These are phyloP conservation scores for Mimosa pudica DNA, from an alignment of 306 rosid genomes.

Conservation along the genomic window DNA sequence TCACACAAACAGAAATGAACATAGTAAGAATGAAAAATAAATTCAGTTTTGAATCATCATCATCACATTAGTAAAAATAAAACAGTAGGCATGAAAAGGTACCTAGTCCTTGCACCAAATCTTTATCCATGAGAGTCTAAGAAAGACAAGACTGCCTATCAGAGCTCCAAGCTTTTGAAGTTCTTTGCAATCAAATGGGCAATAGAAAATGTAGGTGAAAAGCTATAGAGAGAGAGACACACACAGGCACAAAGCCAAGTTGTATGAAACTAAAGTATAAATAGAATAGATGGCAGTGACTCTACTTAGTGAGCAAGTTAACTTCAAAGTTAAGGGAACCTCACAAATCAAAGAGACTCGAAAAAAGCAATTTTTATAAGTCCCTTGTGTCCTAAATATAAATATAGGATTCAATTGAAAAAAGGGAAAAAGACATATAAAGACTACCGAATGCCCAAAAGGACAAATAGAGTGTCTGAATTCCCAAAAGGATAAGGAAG, in stretches of 20 bases:
- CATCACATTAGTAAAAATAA: not conserved
- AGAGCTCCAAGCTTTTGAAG: conserved; percentile 84
- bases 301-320: not conserved
- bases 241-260: not conserved
- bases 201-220: not conserved
- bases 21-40: conserved; percentile 20
- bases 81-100: conserved; percentile 19
- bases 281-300: not conserved
- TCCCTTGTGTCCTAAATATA: too few relatives aligned
- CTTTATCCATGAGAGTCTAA: conserved; percentile 59
- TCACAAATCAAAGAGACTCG: too few relatives aligned
- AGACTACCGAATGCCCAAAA: too few relatives aligned
- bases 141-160: conserved; percentile 76
- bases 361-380: too few relatives aligned
- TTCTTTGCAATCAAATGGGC: conserved; percentile 7
- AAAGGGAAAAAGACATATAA: too few relatives aligned
- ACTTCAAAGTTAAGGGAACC: not conserved
- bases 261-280: not conserved
- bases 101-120: conserved; percentile 56
- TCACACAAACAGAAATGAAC: conserved; percentile 1
- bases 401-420: too few relatives aligned
- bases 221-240: not conserved
- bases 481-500: too few relatives aligned
- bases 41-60: conserved; percentile 3
- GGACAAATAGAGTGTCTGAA: too few relatives aligned